Evolutionary conservation across 805 yeast genomes (phyloP).

Genomic region (Starmerella riodocensis): DNA sequence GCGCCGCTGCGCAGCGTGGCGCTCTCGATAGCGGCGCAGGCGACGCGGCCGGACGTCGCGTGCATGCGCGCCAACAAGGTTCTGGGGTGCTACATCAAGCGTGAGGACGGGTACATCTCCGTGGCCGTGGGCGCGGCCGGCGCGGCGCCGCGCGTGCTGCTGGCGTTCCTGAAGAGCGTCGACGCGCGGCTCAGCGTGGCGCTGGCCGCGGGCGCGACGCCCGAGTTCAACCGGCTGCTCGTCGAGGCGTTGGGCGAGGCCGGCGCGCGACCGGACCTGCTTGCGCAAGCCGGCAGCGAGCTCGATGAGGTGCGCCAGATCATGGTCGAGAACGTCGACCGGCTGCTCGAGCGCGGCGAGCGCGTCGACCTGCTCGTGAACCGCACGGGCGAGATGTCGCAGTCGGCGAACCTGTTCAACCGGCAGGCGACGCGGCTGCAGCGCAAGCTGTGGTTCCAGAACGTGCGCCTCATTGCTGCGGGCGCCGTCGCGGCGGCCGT

Average conservation of each 20-base stretch:
- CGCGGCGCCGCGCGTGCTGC: slow-evolving; percentile 22
- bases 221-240: slow-evolving; percentile 5
- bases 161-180: slow-evolving; percentile 20
- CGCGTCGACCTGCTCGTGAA: slow-evolving; percentile 57
- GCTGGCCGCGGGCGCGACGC: not conserved
- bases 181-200: slow-evolving; percentile 16
- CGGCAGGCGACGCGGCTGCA: slow-evolving; percentile 51
- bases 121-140: slow-evolving; percentile 14
- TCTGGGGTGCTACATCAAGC: slow-evolving; percentile 15
- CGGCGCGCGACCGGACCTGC: slow-evolving; percentile 19
- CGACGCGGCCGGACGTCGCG: slow-evolving; percentile 13
- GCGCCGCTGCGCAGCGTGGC: slow-evolving; percentile 10
- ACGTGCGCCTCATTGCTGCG: slow-evolving; percentile 13
- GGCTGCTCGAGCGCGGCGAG: slow-evolving; percentile 66
- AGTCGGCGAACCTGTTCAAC: slow-evolving; percentile 54
- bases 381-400: slow-evolving; percentile 62
- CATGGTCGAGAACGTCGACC: slow-evolving; percentile 62
- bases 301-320: slow-evolving; percentile 51
- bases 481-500: not conserved
- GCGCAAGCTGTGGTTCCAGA: slow-evolving; percentile 59
- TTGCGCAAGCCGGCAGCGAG: slow-evolving; percentile 31
- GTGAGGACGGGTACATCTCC: not conserved
- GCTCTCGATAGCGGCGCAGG: slow-evolving; percentile 19
- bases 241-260: slow-evolving; percentile 12
- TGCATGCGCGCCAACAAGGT: slow-evolving; percentile 15